These are phyloP conservation scores for Geotrichum histeridarum DNA, from an alignment of 1,139 yeast species.

Conservation along the genomic window DNA sequence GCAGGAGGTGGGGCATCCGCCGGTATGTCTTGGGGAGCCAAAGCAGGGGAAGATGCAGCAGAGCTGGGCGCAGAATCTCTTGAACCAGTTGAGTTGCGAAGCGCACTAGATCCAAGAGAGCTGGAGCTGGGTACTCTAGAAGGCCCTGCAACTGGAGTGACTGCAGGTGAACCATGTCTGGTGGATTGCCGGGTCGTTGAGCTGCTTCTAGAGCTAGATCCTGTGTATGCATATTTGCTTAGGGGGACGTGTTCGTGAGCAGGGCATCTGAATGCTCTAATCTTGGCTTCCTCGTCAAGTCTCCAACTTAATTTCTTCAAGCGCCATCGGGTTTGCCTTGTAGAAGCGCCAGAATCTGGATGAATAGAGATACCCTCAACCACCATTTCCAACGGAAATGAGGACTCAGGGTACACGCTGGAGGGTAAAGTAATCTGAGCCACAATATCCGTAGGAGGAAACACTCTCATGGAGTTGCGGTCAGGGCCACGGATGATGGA, in stretches of 20 bases:
- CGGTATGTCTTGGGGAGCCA: conserved; percentile 22
- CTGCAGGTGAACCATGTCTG: neutral
- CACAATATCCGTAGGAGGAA: conserved; percentile 90
- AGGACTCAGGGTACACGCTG: conserved; percentile 81
- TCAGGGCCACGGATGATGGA: conserved; percentile 80
- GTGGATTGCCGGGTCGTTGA: neutral
- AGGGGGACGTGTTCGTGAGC: conserved; percentile 18
- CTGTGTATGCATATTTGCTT: neutral
- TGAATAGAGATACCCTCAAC: conserved; percentile 65
- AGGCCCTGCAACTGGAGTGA: neutral
- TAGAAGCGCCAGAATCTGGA: conserved; percentile 31
- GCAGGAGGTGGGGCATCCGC: conserved; percentile 18
- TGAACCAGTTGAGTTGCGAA: neutral
- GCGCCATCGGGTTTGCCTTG: conserved; percentile 67
- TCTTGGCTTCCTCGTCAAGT: conserved; percentile 72
- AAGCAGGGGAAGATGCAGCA: conserved; percentile 1
- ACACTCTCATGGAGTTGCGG: conserved; percentile 78
- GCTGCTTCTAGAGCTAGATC: neutral
- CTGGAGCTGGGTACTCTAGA: neutral
- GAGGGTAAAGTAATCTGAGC: conserved; percentile 85
- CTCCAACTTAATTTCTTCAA: conserved; percentile 88
- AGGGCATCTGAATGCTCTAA: conserved; percentile 41
- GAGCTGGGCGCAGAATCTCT: neutral
- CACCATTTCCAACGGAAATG: conserved; percentile 74
- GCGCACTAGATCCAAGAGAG: neutral